phyloP scores from a whole-genome alignment of 2,329 filamentous ascomycete genomes.

The Boeremia lycopersici region DNA sequence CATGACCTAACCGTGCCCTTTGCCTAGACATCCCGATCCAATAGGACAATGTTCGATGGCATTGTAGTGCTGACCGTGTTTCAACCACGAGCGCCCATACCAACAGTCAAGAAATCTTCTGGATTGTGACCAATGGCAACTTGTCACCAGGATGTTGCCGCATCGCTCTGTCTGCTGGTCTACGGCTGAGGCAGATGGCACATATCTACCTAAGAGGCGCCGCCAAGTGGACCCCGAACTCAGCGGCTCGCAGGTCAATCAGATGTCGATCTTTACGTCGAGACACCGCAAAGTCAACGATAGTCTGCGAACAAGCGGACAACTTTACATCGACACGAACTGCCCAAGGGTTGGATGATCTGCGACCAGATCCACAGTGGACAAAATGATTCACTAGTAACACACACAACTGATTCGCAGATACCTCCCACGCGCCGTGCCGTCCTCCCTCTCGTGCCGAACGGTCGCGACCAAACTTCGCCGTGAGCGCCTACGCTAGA shows the following conservation, averaged over 20 bases:
- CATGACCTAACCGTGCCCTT: too few species aligned
- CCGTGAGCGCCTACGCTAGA: neutral
- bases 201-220: neutral
- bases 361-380: slow-evolving; percentile 33
- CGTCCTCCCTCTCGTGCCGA: slow-evolving; percentile 34
- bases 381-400: slow-evolving; percentile 15
- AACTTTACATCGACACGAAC: neutral
- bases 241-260: slow-evolving; percentile 13
- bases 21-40: too few species aligned
- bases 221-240: neutral
- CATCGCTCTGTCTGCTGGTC: slow-evolving; percentile 14
- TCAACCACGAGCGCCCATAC: neutral
- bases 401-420: slow-evolving; percentile 34
- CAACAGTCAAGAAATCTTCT: neutral
- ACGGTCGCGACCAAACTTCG: slow-evolving; percentile 21
- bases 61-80: neutral
- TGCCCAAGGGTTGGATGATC: slow-evolving; percentile 13
- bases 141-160: slow-evolving; percentile 20
- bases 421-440: slow-evolving; percentile 34
- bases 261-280: neutral
- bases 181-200: neutral
- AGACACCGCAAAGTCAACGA: neutral
- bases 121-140: slow-evolving; percentile 1
- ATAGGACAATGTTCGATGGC: neutral
- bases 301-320: neutral